Evolutionary conservation across 2,329 filamentous ascomycete genomes (phyloP).

Genomic region (Pseudogymnoascus sp.): DNA sequence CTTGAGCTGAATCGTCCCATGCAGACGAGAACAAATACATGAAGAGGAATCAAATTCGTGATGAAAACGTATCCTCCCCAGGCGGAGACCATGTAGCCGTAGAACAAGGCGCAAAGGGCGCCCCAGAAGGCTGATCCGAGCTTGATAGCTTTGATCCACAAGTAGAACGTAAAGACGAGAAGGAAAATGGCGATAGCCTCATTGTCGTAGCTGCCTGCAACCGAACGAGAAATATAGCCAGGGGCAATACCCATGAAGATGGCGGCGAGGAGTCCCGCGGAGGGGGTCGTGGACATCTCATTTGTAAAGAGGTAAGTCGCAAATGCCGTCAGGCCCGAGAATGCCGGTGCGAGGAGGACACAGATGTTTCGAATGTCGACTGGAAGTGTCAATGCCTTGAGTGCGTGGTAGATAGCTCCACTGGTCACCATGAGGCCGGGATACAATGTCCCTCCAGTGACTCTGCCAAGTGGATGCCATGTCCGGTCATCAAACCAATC

Average conservation of each 20-base stretch:
- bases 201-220: conserved; percentile 98
- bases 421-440: conserved; percentile 98
- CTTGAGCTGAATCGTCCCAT: conserved; percentile 96
- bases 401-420: conserved; percentile 88
- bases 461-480: conserved; percentile 97
- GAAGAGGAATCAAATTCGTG: conserved; percentile 89
- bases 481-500: conserved; percentile 99
- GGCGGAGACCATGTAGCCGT: conserved; percentile 99
- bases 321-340: conserved; percentile 87
- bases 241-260: conserved; percentile 96
- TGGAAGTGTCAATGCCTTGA: conserved; percentile 79
- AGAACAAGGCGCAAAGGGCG: conserved; percentile 87
- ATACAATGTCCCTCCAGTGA: conserved; percentile 97
- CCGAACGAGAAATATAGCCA: conserved; percentile 95
- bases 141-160: conserved; percentile 99
- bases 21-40: conserved; percentile 86
- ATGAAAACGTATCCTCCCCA: conserved; percentile 99
- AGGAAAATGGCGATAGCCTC: conserved; percentile 99
- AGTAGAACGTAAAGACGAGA: conserved; percentile 94
- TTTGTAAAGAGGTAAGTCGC: conserved; percentile 92
- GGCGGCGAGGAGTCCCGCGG: conserved; percentile 88
- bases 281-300: conserved; percentile 93
- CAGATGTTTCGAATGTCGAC: conserved; percentile 99
- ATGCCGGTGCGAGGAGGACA: conserved; percentile 87
- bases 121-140: conserved; percentile 95